Conservation (phyloP, 1,284 basidiomycete genomes). For the Sporisorium exsertum region DNA sequence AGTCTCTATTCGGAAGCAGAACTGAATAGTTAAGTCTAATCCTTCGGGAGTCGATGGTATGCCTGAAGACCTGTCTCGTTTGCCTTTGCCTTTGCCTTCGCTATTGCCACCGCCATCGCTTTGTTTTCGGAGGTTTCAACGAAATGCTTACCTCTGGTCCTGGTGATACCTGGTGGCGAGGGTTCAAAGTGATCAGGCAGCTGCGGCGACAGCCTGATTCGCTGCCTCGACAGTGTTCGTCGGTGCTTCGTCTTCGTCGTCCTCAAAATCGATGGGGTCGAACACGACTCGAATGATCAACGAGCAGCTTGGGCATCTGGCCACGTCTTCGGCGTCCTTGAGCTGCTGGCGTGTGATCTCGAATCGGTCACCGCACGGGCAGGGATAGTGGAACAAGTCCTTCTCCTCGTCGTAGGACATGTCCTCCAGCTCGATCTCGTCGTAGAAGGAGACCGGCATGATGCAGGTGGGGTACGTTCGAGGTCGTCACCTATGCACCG, state of each 20-base stretch:
- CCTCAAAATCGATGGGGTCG: constrained; percentile 79
- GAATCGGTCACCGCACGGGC: constrained; percentile 97
- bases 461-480: constrained; percentile 1
- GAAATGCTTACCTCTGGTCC: constrained; percentile 24
- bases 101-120: background rate
- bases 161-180: background rate
- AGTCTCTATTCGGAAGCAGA: constrained; percentile 60
- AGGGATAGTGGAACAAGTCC: constrained; percentile 85
- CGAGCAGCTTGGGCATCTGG: constrained; percentile 96
- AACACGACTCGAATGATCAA: constrained; percentile 92
- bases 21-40: constrained; percentile 52
- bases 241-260: constrained; percentile 37
- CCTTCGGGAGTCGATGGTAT: constrained; percentile 16
- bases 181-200: constrained; percentile 18
- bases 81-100: background rate
- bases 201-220: constrained; percentile 23
- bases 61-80: background rate
- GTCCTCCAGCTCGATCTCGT: constrained; percentile 69
- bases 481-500: constrained; percentile 41
- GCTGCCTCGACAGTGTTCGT: constrained; percentile 20
- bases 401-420: constrained; percentile 67
- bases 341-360: constrained; percentile 89
- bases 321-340: constrained; percentile 90
- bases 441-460: constrained; percentile 60
- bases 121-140: background rate